Conservation (phyloP, 2,329 filamentous ascomycete species). For the Phyllosticta citribraziliensis region DNA sequence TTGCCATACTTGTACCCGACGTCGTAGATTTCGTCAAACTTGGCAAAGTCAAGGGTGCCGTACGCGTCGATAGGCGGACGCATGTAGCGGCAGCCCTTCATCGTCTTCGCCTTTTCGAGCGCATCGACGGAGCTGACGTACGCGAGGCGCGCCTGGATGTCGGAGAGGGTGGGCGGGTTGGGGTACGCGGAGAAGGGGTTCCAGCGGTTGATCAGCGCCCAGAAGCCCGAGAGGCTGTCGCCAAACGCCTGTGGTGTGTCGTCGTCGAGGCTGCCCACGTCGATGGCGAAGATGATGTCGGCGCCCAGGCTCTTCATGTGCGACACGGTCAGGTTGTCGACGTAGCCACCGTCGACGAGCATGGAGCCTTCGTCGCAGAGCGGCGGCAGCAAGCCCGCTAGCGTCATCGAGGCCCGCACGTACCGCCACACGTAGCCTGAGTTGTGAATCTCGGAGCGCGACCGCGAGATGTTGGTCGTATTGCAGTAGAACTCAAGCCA, state of each 20-base stretch:
- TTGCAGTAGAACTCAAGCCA: conserved; percentile 99
- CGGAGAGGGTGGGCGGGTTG: conserved; percentile 87
- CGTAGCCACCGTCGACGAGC: conserved; percentile 91
- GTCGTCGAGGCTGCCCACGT: conserved; percentile 88
- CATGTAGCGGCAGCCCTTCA: conserved; percentile 91
- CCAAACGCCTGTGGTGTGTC: conserved; percentile 86
- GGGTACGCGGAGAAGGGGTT: conserved; percentile 84
- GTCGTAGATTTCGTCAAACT: conserved; percentile 93
- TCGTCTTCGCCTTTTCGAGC: conserved; percentile 83
- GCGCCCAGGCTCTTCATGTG: conserved; percentile 95
- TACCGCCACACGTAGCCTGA: conserved; percentile 97
- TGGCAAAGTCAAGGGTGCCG: conserved; percentile 89
- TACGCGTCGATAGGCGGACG: conserved; percentile 88
- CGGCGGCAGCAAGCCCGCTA: conserved; percentile 84
- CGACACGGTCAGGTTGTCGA: conserved; percentile 92
- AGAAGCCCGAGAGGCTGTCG: conserved; percentile 87
- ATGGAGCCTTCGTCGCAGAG: conserved; percentile 95
- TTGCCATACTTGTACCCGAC: conserved; percentile 81
- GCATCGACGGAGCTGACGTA: conserved; percentile 95
- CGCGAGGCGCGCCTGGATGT: conserved; percentile 89
- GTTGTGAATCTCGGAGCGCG: conserved; percentile 82
- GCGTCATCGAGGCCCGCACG: conserved; percentile 90
- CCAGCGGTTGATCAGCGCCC: conserved; percentile 93
- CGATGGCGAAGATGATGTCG: conserved; percentile 89
- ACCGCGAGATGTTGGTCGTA: conserved; percentile 96